A percentile compares a stretch with the other conserved stretches of the same genome.
phyloP scores from a whole-genome alignment of 257 asterid species.

The Verbena officinalis region DNA sequence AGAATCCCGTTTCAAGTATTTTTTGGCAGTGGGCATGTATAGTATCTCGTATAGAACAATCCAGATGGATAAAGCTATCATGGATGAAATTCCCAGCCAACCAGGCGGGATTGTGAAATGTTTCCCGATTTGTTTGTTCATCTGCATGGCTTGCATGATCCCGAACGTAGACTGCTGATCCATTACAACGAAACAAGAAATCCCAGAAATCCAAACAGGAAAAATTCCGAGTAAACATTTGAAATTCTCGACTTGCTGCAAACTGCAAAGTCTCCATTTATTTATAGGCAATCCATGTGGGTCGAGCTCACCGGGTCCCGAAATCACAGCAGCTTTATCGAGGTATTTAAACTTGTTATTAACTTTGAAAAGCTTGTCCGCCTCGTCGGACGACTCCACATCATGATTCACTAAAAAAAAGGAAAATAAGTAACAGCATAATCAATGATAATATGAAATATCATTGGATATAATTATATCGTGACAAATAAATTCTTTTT shows the following conservation, averaged over 20 bases:
- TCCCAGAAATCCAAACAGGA: constrained; percentile 76
- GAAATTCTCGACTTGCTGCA: constrained; percentile 60
- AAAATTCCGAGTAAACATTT: constrained; percentile 54
- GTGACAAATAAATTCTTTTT: too few relatives aligned
- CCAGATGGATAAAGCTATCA: constrained; percentile 73
- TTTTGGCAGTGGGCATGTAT: constrained; percentile 43
- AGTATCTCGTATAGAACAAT: constrained; percentile 64
- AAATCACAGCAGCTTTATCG: constrained; percentile 64
- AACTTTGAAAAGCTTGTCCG: neutral
- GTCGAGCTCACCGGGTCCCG: constrained; percentile 45
- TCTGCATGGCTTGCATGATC: constrained; percentile 68
- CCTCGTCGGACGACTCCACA: too few relatives aligned
- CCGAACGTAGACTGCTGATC: constrained; percentile 75
- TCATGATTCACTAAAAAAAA: too few relatives aligned
- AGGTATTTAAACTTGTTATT: constrained; percentile 43
- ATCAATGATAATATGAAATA: too few relatives aligned
- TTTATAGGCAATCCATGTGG: constrained; percentile 38
- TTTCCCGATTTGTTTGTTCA: constrained; percentile 43
- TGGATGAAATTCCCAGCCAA: constrained; percentile 80
- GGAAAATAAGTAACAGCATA: too few relatives aligned
- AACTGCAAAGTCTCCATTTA: constrained; percentile 65
- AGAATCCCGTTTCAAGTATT: constrained; percentile 36
- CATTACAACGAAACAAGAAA: constrained; percentile 66
- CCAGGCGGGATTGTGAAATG: constrained; percentile 71
- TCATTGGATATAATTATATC: too few relatives aligned